Conservation (phyloP, 1,139 yeast genomes). For the Schwanniomyces etchellsii region DNA sequence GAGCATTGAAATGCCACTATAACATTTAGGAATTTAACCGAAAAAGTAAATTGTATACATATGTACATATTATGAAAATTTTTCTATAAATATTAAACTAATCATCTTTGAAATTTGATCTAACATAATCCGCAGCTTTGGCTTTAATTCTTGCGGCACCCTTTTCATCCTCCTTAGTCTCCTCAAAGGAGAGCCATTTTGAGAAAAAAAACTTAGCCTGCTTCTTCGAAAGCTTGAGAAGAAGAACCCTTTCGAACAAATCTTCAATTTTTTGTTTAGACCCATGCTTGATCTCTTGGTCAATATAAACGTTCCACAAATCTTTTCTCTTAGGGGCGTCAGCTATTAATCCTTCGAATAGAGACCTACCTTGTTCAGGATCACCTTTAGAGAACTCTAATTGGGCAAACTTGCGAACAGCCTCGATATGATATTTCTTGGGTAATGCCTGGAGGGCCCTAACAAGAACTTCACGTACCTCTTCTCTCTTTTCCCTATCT, state of each 20-base stretch:
- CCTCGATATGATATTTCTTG: slow-evolving; percentile 71
- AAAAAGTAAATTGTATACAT: no score
- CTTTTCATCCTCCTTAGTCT: slow-evolving; percentile 60
- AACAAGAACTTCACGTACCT: slow-evolving; percentile 66
- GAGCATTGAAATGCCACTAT: no score
- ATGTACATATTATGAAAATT: no score
- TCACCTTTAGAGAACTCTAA: slow-evolving; percentile 84
- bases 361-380: slow-evolving; percentile 88
- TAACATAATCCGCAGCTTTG: slow-evolving; percentile 77
- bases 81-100: no score
- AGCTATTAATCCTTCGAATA: slow-evolving; percentile 85
- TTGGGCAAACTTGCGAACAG: slow-evolving; percentile 84
- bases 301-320: slow-evolving; percentile 91
- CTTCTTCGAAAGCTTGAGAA: slow-evolving; percentile 70
- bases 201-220: slow-evolving; percentile 94
- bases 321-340: slow-evolving; percentile 92
- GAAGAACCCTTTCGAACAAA: slow-evolving; percentile 73
- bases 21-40: no score
- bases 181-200: slow-evolving; percentile 85
- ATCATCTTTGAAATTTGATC: slow-evolving; percentile 14
- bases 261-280: slow-evolving; percentile 64
- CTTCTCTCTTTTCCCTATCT: slow-evolving; percentile 50
- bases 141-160: slow-evolving; percentile 83
- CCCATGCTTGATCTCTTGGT: slow-evolving; percentile 72
- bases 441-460: slow-evolving; percentile 70